Conservation (phyloP, 2,329 filamentous ascomycete genomes). For the Colletotrichum chrysophilum region DNA sequence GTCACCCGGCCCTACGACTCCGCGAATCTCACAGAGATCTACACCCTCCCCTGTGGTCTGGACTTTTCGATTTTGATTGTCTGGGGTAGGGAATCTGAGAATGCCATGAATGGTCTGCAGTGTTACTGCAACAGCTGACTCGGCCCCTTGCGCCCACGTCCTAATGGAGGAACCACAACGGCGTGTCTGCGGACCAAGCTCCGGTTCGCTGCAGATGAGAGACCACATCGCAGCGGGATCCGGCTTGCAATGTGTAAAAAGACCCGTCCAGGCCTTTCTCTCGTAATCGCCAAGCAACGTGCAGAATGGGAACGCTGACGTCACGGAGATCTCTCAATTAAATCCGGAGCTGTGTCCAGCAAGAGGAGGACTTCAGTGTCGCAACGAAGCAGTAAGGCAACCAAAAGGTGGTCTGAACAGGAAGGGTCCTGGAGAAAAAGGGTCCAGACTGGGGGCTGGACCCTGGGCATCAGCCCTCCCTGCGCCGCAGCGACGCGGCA, state of each 20-base stretch:
- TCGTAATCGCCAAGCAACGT: not conserved
- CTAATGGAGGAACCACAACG: not conserved
- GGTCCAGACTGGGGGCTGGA: not conserved
- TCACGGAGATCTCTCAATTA: not conserved
- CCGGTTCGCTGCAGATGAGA: not conserved
- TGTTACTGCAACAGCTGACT: not conserved
- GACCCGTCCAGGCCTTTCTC: not conserved
- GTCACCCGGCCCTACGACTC: not conserved
- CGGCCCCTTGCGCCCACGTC: not conserved
- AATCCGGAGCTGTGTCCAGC: not conserved
- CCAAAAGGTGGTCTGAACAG: not conserved
- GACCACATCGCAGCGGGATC: not conserved
- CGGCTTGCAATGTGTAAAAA: not conserved
- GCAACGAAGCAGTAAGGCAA: not conserved
- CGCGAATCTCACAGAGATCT: not conserved
- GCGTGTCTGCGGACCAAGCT: not conserved
- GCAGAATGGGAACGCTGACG: not conserved
- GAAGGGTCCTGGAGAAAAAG: not conserved
- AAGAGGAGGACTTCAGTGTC: not conserved
- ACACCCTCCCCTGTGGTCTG: not conserved
- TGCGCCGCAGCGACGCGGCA: not conserved
- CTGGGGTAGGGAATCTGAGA: not conserved
- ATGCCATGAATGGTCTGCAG: not conserved
- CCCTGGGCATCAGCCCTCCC: not conserved
- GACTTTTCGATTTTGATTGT: not conserved